Evolutionary conservation across 2,329 filamentous ascomycete species (phyloP), one percentile per base, ranked within the genome.

Genomic region (Clonostachys solani): DNA sequence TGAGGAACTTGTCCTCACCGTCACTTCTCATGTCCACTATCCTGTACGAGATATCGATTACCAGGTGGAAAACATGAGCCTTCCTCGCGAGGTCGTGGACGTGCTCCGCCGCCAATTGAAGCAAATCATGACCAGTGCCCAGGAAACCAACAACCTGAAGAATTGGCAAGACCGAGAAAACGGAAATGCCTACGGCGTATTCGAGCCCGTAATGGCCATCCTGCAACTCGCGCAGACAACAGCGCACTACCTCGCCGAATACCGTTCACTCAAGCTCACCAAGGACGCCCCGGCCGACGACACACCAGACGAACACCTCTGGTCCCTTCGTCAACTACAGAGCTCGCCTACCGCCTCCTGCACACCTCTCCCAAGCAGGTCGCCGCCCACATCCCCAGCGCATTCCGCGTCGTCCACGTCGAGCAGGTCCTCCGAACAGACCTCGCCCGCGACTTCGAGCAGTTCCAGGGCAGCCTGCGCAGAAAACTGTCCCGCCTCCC

Each of bases 341-440:
- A 53, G 40, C 9, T 60, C 2, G 61, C 62, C n/a, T 58, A 54
- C 42, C 52, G 62, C 8, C 56, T 64, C 47, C 52, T 68, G 13
- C 55, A 56, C 10, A 56, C 56, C 50, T 59, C 65, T 5, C 61
- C 62, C 4, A 52, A 61, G 35, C 50, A 67, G 23, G 63, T 69
- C 23, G 61, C 60, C n/a, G 51, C 52, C 13, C 47, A 47, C 7
- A 59, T 70, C 23, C 60, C 64, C 5, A 12, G 51, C 5, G 9
- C 50, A 5, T 65, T 64, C 48, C 61, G 68, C 6, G 58, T 69
- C 36, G 55, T 71, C 6, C 66, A 72, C 40, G 58, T 70, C 10
- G 67, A 72, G 48, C 64, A 65, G 34, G 57, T 72, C 7, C 45
- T 71, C 33, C 63, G 67, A 10, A 49, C 50, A 2, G 58, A 66